phyloP scores from a whole-genome alignment of 2,329 filamentous ascomycete genomes.

The Apiospora marii region DNA sequence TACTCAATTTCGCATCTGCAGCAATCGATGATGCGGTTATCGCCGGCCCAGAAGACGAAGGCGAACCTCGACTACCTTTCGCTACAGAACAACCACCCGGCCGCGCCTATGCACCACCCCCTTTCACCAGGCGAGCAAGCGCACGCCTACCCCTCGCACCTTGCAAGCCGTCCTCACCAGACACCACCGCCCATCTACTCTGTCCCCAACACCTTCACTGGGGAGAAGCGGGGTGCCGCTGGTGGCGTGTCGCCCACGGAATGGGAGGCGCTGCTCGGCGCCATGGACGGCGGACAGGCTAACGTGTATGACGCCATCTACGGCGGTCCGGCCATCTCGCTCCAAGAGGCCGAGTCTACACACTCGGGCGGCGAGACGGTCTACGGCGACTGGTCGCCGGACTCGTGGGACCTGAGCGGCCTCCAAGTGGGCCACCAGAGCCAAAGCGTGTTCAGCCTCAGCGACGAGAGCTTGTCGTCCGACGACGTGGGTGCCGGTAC shows the following conservation, averaged over 20 bases:
- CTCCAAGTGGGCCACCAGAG: constrained; percentile 53
- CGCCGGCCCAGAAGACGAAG: constrained; percentile 43
- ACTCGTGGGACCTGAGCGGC: constrained; percentile 62
- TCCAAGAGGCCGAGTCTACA: constrained; percentile 55
- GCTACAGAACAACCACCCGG: constrained; percentile 38
- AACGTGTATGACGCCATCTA: constrained; percentile 90
- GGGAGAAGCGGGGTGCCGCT: constrained; percentile 46
- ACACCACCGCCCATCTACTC: constrained; percentile 45
- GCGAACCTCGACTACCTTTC: constrained; percentile 68
- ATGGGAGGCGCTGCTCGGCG: constrained; percentile 84
- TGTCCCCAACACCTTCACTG: constrained; percentile 39
- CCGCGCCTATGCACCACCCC: constrained; percentile 49
- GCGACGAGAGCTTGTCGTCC: constrained; percentile 64
- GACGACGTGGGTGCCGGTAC: constrained; percentile 57
- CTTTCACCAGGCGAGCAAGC: constrained; percentile 56
- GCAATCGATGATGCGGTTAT: constrained; percentile 47
- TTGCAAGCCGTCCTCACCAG: constrained; percentile 42
- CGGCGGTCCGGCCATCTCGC: constrained; percentile 64
- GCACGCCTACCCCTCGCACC: constrained; percentile 46
- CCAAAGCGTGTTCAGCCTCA: constrained; percentile 64
- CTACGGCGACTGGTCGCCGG: constrained; percentile 61
- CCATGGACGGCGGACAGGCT: constrained; percentile 79
- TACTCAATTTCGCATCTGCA: constrained; percentile 55
- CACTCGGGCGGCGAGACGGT: constrained; percentile 35
- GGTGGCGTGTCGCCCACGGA: constrained; percentile 68